These are phyloP conservation scores for Eimeria mitis DNA, from an alignment of 169 alveolate genomes.

Conservation along the genomic window DNA sequence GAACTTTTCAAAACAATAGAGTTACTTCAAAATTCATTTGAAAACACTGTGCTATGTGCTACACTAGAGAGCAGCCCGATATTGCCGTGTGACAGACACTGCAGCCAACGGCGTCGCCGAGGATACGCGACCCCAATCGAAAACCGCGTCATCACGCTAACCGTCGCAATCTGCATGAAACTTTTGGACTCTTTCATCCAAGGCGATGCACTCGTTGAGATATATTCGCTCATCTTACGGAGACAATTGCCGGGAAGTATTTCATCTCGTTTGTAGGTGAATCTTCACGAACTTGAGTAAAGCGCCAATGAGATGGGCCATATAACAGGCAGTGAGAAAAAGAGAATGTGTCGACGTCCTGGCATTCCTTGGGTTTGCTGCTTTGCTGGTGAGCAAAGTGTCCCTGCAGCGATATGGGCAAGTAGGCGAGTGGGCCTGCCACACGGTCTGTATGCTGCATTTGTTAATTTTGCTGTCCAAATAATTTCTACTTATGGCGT, in stretches of 20 bases:
- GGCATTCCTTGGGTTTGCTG: slow-evolving; percentile 10
- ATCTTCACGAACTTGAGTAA: slow-evolving; percentile 34
- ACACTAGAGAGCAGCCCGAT: neutral
- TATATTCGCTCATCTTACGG: slow-evolving; percentile 26
- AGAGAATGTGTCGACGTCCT: neutral
- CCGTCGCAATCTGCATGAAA: slow-evolving; percentile 43
- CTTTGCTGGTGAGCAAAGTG: neutral
- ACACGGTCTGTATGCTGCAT: slow-evolving; percentile 15
- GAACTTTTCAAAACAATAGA: neutral
- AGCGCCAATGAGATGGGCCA: slow-evolving; percentile 49
- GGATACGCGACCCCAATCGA: neutral
- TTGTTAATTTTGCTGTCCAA: neutral
- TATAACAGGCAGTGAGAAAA: slow-evolving; percentile 50
- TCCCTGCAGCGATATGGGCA: slow-evolving; percentile 19
- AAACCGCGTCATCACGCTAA: neutral
- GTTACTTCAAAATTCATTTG: neutral
- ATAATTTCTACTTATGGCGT: neutral
- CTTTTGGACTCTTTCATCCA: neutral
- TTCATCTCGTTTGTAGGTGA: neutral
- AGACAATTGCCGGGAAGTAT: slow-evolving; percentile 39
- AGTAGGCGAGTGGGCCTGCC: slow-evolving; percentile 61
- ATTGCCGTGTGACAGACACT: neutral
- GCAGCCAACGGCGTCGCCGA: neutral
- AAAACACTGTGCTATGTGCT: neutral
- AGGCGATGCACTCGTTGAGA: neutral